Evolutionary conservation across 805 yeast species (phyloP), one percentile per base, ranked within the genome.

Genomic region (Komagataella pseudopastoris): DNA sequence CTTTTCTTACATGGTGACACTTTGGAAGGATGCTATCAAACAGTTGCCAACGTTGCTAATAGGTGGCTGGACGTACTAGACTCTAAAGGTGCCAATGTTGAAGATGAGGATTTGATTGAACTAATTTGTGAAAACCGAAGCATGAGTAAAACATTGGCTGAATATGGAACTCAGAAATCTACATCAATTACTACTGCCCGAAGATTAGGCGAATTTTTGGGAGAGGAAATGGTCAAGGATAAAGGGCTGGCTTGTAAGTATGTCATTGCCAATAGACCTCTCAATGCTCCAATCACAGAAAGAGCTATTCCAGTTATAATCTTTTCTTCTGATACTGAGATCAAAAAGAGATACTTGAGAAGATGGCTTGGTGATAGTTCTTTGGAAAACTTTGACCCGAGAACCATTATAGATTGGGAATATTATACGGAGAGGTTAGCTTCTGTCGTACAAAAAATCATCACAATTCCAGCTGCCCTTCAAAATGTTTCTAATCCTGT

Each of bases 251-350:
- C 96, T 5, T 91, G 96, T 68, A 89, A 88, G 65, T 93, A 88
- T 68, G 83, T 93, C 64, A 90, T 93, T 56, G 83, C 96, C 54
- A 78, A 80, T 49, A 80, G 78, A 56, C 99, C 99, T 1, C 59
- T 75, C 18, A 84, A 83, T 46, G 84, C 95, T 1, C 96, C 99
- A 0, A 90, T 90, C 30, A 88, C 99, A 0, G 98, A 91, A 61
- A 76, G 99, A 57, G 99, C 99, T 0, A 75, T 93, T 47, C 99
- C 99, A 0, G 96, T 95, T 5, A 93, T 96, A 0, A 89, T 93
- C 17, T 95, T 93, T 63, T 85, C 96, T 0, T 83, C 97, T 0
- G 96, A 89, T 30, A 58, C 71, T 8, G 62, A 73, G 2, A 83
- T 85, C 51, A 89, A 88, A 63, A 76, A 82, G 54, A 76, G 76